Percentiles rank a stretch among this genome's conserved stretches.
These are phyloP conservation scores for Cicer judaicum DNA, from an alignment of 306 rosid genomes.

Conservation along the genomic window DNA sequence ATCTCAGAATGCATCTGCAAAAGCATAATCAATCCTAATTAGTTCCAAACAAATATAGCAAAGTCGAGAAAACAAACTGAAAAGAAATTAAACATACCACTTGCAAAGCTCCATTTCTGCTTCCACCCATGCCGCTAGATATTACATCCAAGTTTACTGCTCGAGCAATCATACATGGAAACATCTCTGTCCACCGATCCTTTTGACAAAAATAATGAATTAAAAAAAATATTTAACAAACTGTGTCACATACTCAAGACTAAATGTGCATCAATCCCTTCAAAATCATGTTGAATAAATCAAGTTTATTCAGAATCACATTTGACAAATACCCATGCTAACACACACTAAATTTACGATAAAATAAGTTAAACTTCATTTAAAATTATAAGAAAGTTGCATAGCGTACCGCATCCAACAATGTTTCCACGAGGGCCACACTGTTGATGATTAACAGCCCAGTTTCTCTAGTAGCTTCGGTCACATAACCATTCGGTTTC, in stretches of 20 bases:
- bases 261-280: not conserved
- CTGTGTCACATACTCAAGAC: not conserved
- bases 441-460: slow-evolving; percentile 59
- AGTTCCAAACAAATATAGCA: slow-evolving; percentile 15
- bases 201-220: slow-evolving; percentile 42
- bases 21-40: slow-evolving; percentile 1
- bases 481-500: slow-evolving; percentile 54
- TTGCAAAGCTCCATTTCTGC: slow-evolving; percentile 69
- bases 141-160: slow-evolving; percentile 61
- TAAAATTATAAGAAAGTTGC: slow-evolving; percentile 31
- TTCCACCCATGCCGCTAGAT: slow-evolving; percentile 62
- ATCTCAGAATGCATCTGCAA: slow-evolving; percentile 82
- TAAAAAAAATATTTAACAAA: slow-evolving; percentile 9
- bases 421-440: slow-evolving; percentile 61
- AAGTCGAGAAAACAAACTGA: not conserved
- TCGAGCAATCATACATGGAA: slow-evolving; percentile 68
- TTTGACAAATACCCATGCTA: not conserved
- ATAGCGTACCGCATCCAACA: slow-evolving; percentile 71
- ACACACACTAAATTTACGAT: not conserved
- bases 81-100: slow-evolving; percentile 57
- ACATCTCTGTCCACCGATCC: slow-evolving; percentile 87
- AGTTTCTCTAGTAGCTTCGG: slow-evolving; percentile 69
- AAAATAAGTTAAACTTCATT: slow-evolving; percentile 2
- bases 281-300: too few species aligned
- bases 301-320: not conserved